Evolutionary conservation across 2,329 filamentous ascomycete species (phyloP).

Genomic region (Talaromyces atroroseus): DNA sequence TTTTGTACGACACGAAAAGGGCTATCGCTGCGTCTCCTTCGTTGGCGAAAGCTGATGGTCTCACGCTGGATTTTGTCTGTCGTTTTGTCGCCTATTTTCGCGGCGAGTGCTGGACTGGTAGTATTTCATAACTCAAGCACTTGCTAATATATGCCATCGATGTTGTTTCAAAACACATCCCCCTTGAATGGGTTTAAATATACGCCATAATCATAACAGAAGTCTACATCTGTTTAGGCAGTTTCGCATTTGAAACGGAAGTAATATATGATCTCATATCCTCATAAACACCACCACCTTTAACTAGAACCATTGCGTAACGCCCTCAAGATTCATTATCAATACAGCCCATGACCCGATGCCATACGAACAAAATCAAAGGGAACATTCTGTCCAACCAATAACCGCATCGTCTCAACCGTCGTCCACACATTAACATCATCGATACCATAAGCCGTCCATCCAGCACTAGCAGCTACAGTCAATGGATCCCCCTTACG

Average conservation of each 20-base stretch:
- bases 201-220: no score
- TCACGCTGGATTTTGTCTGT: no score
- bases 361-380: conserved; percentile 82
- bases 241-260: no score
- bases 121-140: no score
- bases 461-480: conserved; percentile 68
- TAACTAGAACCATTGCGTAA: neutral
- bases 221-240: no score
- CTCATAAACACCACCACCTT: neutral
- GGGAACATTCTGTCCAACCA: conserved; percentile 81
- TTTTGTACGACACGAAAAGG: no score
- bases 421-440: conserved; percentile 81
- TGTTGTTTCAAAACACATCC: no score
- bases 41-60: no score
- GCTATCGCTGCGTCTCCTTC: no score
- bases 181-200: no score
- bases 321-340: conserved; percentile 16
- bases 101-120: no score
- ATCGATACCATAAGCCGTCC: conserved; percentile 71
- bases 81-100: no score
- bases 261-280: neutral
- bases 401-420: conserved; percentile 69
- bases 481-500: conserved; percentile 63
- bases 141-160: neutral
- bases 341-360: conserved; percentile 52